These are phyloP conservation scores for Skeletonema grethae DNA, from an alignment of 108 stramenopile genomes.

Conservation along the genomic window DNA sequence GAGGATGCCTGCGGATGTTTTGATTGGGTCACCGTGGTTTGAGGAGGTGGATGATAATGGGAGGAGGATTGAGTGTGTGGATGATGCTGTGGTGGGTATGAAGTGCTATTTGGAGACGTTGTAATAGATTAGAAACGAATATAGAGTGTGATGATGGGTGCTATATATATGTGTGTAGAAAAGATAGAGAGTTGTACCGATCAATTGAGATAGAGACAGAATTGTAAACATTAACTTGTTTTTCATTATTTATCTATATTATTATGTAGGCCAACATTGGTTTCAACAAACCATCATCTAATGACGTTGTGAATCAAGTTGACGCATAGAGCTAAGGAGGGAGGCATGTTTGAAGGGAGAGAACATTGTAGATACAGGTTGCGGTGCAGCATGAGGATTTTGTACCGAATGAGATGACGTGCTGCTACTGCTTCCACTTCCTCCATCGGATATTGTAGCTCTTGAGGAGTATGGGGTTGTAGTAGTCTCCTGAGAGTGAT, in stretches of 20 bases:
- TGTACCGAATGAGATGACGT: background rate
- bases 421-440: background rate
- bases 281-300: conserved; percentile 1
- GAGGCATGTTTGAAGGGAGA: conserved; percentile 1
- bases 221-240: background rate
- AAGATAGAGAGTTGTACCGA: background rate
- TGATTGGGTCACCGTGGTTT: conserved; percentile 79
- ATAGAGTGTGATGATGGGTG: background rate
- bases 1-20: conserved; percentile 63
- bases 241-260: conserved; percentile 2
- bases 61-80: conserved; percentile 34
- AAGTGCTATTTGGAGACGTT: conserved; percentile 33
- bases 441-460: background rate
- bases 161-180: background rate
- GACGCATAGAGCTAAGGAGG: conserved; percentile 3
- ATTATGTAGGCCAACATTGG: background rate
- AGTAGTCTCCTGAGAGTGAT: background rate
- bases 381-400: background rate
- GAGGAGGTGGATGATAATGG: conserved; percentile 12
- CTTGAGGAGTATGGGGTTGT: background rate
- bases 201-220: background rate
- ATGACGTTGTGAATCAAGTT: conserved; percentile 8
- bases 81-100: conserved; percentile 42
- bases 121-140: background rate
- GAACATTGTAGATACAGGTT: background rate